Conservation (phyloP, 2,329 filamentous ascomycete genomes). For the Dothiorella sarmentorum region DNA sequence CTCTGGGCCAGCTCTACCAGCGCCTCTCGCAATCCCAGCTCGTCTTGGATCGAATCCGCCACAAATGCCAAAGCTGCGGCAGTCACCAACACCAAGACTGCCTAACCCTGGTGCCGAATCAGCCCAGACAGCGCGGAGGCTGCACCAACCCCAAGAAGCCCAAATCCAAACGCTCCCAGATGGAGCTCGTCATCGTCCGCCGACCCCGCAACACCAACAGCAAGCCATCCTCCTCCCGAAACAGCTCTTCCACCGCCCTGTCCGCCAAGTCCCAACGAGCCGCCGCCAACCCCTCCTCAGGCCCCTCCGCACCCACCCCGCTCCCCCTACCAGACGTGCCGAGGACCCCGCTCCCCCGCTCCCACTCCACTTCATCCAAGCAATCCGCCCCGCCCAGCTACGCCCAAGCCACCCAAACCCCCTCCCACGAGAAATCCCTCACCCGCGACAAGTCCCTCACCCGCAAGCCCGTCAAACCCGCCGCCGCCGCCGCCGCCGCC, state of each 20-base stretch:
- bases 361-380: background rate
- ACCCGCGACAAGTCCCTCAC: background rate
- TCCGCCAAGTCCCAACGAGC: background rate
- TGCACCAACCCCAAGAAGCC: background rate
- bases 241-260: background rate
- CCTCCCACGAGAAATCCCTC: background rate
- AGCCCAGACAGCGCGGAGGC: background rate
- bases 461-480: background rate
- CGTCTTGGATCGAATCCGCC: constrained; percentile 28
- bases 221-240: constrained; percentile 16
- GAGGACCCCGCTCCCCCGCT: constrained; percentile 1
- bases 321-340: constrained; percentile 5
- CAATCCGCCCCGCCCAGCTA: constrained; percentile 2
- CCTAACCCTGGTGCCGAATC: background rate
- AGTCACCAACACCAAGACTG: constrained; percentile 22
- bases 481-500: background rate
- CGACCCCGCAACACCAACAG: constrained; percentile 28
- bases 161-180: constrained; percentile 22
- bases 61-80: constrained; percentile 26
- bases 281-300: background rate
- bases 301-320: constrained; percentile 7
- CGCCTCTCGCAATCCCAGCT: constrained; percentile 38
- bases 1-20: constrained; percentile 40
- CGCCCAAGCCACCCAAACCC: background rate
- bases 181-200: constrained; percentile 37